Evolutionary conservation across 2,329 filamentous ascomycete genomes (phyloP).

Genomic region (Venturia oleaginea): DNA sequence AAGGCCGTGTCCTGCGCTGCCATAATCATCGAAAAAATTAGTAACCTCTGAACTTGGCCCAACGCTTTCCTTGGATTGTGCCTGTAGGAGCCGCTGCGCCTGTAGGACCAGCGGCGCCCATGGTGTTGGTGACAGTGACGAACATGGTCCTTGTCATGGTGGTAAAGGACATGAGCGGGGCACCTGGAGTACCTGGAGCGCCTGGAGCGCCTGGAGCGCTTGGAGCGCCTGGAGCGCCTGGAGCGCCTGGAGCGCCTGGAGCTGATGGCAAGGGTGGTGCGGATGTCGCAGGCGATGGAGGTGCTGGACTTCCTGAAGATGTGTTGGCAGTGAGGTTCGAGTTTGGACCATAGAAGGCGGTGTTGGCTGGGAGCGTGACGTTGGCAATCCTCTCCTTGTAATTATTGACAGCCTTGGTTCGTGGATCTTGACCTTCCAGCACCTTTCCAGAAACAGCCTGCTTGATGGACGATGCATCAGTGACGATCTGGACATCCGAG

Average conservation of each 20-base stretch:
- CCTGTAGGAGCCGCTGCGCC: background rate
- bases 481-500: slow-evolving; percentile 35
- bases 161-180: background rate
- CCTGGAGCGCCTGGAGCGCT: too few relatives aligned
- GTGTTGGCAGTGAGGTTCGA: background rate
- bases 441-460: slow-evolving; percentile 10
- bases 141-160: background rate
- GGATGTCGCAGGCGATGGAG: background rate
- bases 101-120: background rate
- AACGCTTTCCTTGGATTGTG: background rate
- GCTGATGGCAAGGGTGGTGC: background rate
- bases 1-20: background rate
- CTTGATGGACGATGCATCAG: slow-evolving; percentile 26
- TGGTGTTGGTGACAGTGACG: background rate
- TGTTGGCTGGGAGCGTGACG: slow-evolving; percentile 9
- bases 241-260: background rate
- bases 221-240: too few relatives aligned
- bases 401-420: slow-evolving; percentile 1
- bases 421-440: slow-evolving; percentile 14
- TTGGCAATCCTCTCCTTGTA: slow-evolving; percentile 12
- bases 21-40: background rate
- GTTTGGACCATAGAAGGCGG: slow-evolving; percentile 10
- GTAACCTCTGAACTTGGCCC: background rate
- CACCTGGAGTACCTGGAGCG: background rate
- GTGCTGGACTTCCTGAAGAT: background rate